Percentiles rank a stretch among this genome's conserved stretches.
Evolutionary conservation across 2,329 filamentous ascomycete species (phyloP).

Genomic region (Clonostachys byssicola): DNA sequence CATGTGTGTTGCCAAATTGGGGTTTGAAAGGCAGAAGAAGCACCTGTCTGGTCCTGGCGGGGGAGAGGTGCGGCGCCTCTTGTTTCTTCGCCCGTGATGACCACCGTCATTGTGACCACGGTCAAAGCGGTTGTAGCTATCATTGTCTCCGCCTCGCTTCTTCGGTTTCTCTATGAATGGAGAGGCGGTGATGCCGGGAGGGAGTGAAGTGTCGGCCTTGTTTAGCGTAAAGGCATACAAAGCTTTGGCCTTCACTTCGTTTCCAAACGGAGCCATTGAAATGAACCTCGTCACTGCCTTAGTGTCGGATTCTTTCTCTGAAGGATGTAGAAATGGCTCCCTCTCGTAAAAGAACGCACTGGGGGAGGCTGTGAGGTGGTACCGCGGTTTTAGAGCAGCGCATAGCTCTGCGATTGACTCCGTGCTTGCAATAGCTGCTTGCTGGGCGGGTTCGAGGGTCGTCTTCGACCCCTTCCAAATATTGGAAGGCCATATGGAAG

Average conservation of each 20-base stretch:
- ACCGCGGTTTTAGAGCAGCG: constrained; percentile 77
- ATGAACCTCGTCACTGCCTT: constrained; percentile 80
- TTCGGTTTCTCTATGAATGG: constrained; percentile 58
- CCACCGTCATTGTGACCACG: constrained; percentile 37
- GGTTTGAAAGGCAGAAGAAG: constrained; percentile 94
- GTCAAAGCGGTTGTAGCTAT: constrained; percentile 52
- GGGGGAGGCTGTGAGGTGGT: constrained; percentile 75
- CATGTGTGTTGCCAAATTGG: constrained; percentile 79
- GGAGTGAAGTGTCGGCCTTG: constrained; percentile 58
- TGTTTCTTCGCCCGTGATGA: constrained; percentile 36
- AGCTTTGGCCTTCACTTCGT: constrained; percentile 72
- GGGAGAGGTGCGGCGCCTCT: constrained; percentile 42
- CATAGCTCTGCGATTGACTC: constrained; percentile 75
- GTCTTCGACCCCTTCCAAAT: constrained; percentile 68
- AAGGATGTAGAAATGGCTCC: constrained; percentile 81
- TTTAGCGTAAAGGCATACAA: constrained; percentile 77
- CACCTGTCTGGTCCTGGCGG: constrained; percentile 73
- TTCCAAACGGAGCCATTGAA: constrained; percentile 76
- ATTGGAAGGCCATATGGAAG: constrained; percentile 76
- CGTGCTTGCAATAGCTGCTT: constrained; percentile 47
- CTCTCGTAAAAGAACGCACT: constrained; percentile 75
- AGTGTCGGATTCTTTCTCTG: constrained; percentile 37
- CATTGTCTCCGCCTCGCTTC: constrained; percentile 50
- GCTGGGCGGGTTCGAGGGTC: constrained; percentile 46
- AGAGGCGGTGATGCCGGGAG: constrained; percentile 68